Evolutionary conservation across 2,329 filamentous ascomycete genomes (phyloP).

Genomic region (Chaetomium olivaceum): DNA sequence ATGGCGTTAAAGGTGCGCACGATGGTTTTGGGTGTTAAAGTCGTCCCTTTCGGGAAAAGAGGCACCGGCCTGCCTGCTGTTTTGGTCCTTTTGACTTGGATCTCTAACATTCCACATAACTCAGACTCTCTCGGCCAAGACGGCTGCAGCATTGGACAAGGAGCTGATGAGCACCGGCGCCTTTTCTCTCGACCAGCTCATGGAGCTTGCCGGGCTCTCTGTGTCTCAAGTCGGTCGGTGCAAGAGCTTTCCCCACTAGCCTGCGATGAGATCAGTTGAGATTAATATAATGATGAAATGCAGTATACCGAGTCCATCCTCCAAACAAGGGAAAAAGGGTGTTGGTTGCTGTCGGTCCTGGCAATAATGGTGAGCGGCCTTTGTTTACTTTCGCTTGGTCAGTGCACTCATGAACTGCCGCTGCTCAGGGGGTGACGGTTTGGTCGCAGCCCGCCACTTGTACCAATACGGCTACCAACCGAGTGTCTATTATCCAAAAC

Average conservation of each 20-base stretch:
- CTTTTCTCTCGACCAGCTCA: constrained; percentile 93
- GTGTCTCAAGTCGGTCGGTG: constrained; percentile 81
- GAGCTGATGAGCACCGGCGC: constrained; percentile 88
- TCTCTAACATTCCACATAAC: constrained; percentile 1
- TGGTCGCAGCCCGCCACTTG: constrained; percentile 91
- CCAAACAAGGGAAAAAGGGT: constrained; percentile 68
- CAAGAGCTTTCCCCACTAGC: neutral
- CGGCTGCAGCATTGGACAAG: constrained; percentile 83
- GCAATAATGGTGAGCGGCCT: constrained; percentile 60
- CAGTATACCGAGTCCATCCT: constrained; percentile 84
- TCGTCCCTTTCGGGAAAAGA: neutral
- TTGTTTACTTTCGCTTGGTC: constrained; percentile 22
- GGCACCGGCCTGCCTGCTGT: neutral
- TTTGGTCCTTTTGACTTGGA: neutral
- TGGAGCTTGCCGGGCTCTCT: constrained; percentile 92
- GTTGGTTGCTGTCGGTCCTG: constrained; percentile 87
- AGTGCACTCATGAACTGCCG: constrained; percentile 36
- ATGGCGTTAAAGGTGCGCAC: constrained; percentile 30
- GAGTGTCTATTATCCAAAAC: constrained; percentile 89
- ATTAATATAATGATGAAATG: constrained; percentile 13
- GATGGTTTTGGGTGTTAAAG: neutral
- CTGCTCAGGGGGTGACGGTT: constrained; percentile 81
- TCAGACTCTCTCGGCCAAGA: constrained; percentile 83
- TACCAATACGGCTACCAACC: constrained; percentile 89
- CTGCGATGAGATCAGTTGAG: neutral